Evolutionary conservation across 2,329 filamentous ascomycete species (phyloP), one percentile per base, ranked within the genome.

Genomic region (Verticillium dahliae): DNA sequence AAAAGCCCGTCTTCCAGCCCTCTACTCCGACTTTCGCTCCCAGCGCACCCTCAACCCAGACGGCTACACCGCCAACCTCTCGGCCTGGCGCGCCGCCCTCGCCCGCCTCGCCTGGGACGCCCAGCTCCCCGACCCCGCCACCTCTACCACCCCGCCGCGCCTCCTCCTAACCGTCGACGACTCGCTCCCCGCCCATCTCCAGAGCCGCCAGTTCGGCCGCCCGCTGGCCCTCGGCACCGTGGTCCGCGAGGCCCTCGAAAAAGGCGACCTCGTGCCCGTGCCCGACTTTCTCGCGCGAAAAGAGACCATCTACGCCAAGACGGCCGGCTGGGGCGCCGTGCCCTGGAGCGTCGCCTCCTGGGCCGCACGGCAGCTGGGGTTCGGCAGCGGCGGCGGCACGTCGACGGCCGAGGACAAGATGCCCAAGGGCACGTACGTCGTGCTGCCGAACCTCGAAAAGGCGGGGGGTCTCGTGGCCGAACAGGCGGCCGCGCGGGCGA

Each of bases 11-110:
- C 82, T 97, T 13, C 88, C 91, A 13, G 93, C 92, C 5, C 86
- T 97, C 56, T 97, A 96, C 77, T 93, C 92, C 57, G 92, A 97
- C 73, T 96, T 97, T 71, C 81, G 86, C 41, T 76, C 85, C 5
- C 91, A 94, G 67, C 83, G 83, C 68, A 85, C 83, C 45, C 85
- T 90, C 27, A 96, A 97, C 71, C 91, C 92, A 1, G 91, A 96
- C 73, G 92, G 91, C 69, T 97, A 92, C 77, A 78, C 81, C 22
- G 91, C 92, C 54, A 97, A 97, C 72, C 80, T 91, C 52, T 77
- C 83, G 6, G 90, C 91, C 59, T 97, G 92, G 92, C 86, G 88
- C 62, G 83, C 84, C 45, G 92, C 87, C 2, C 81, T 97, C 52
- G 82, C 85, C n/a, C 80, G 85, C 59, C 89, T 92, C 1, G 81